Evolutionary conservation across 2,329 filamentous ascomycete genomes (phyloP), one percentile per base, ranked within the genome.

Genomic region (Rutstroemia sp.): DNA sequence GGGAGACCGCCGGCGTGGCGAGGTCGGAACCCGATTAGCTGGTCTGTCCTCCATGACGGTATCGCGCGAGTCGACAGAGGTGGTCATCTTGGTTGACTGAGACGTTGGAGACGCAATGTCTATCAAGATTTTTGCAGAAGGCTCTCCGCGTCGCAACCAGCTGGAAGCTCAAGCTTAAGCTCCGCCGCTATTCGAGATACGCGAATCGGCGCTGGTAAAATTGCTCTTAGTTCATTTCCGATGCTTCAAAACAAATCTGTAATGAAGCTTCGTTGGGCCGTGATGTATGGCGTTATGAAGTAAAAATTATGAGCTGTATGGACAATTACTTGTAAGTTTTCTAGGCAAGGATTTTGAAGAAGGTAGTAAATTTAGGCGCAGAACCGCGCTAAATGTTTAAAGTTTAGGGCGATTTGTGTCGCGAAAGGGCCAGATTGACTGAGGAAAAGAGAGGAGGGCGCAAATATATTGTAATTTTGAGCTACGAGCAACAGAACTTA

Each of bases 1-100:
- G 57, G 58, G 71, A 58, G 66, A 63, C 27, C 46, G 46, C 50
- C 62, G 65, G 27, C 54, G 59, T 18, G 62, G 64, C 10, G 63
- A 61, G 9, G 60, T 57, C 14, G 61, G 56, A 2, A 51, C 47
- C 44, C 56, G 61, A 41, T 52, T 57, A 16, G 49, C 21, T 30
- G 58, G 52, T 21, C 53, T 50, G 27, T 60, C 58, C n/a, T 59
- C 58, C 10, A 54, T 38, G 30, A 57, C 39, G 39, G 30, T 53
- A 19, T 60, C 60, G 54, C 66, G 63, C 57, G 62, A 63, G 16
- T 38, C 58, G 52, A 55, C 38, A 48, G 52, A 49, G 21, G 42
- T 41, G 25, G 52, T 9, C 45, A 55, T 49, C 4, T 27, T 49
- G 14, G 23, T 27, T 5, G 14, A 8, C 12, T 48, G 14, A 19